Evolutionary conservation across 129 eudicot genomes (phyloP).

Genomic region (Helianthus tuberosus): DNA sequence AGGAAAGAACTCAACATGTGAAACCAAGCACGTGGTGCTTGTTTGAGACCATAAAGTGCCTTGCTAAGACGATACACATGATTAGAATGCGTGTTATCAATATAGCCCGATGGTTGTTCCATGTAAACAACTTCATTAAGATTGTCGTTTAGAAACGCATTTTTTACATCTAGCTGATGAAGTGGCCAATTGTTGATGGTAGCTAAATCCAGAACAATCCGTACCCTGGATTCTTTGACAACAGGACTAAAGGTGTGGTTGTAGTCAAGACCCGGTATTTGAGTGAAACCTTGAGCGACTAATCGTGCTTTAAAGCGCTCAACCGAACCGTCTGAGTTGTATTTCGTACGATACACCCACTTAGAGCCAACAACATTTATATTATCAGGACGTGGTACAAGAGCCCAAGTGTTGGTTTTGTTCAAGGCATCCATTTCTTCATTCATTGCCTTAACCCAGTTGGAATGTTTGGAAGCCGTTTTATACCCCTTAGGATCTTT

Average conservation of each 20-base stretch:
- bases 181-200: not conserved
- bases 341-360: not conserved
- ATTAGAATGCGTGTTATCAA: not conserved
- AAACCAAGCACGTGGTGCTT: not conserved
- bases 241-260: not conserved
- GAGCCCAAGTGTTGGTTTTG: not conserved
- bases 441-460: not conserved
- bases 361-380: not conserved
- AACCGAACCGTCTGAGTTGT: not conserved
- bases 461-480: not conserved
- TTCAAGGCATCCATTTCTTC: no score
- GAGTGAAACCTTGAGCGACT: no score
- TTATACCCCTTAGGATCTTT: not conserved
- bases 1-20: not conserved
- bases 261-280: no score
- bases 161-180: no score
- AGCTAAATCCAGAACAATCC: not conserved
- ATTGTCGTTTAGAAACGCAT: no score
- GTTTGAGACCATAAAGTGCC: not conserved
- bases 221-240: not conserved
- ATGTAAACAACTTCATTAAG: not conserved
- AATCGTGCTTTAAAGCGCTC: no score
- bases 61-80: not conserved
- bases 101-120: not conserved
- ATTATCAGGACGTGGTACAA: not conserved